A percentile compares a stretch with the other conserved stretches of the same genome.
These are phyloP conservation scores for Lepidium aucheri DNA, from an alignment of 345 rosid species.

Conservation along the genomic window DNA sequence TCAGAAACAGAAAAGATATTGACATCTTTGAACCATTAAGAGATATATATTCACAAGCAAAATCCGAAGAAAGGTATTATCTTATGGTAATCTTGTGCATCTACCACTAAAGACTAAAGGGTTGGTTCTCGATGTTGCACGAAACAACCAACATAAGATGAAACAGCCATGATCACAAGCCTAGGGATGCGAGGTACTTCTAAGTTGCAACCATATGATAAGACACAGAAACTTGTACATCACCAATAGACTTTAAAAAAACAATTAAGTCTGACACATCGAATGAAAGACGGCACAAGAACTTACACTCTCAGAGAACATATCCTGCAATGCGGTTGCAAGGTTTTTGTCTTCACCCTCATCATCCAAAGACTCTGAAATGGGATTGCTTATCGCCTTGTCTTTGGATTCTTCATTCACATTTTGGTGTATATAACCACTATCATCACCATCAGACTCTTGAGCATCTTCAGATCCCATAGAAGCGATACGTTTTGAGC, in stretches of 20 bases:
- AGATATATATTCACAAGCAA: background rate
- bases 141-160: background rate
- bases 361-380: conserved; percentile 23
- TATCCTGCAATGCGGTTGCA: conserved; percentile 24
- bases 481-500: conserved; percentile 13
- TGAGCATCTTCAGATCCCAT: conserved; percentile 27
- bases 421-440: conserved; percentile 29
- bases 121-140: background rate
- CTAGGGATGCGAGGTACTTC: background rate
- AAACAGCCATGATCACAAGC: background rate
- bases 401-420: conserved; percentile 21
- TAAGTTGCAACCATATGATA: background rate
- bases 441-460: conserved; percentile 36
- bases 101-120: background rate
- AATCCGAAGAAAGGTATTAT: no score
- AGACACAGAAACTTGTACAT: background rate
- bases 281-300: background rate
- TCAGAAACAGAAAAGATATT: background rate
- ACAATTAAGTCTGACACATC: background rate
- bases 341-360: conserved; percentile 27
- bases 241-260: background rate
- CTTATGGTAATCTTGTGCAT: background rate
- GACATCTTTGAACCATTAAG: background rate
- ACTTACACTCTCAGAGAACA: conserved; percentile 32
- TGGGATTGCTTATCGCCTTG: conserved; percentile 16